phyloP scores from a whole-genome alignment of 768 basidiomycete species.

The Cystobasidium ongulense region DNA sequence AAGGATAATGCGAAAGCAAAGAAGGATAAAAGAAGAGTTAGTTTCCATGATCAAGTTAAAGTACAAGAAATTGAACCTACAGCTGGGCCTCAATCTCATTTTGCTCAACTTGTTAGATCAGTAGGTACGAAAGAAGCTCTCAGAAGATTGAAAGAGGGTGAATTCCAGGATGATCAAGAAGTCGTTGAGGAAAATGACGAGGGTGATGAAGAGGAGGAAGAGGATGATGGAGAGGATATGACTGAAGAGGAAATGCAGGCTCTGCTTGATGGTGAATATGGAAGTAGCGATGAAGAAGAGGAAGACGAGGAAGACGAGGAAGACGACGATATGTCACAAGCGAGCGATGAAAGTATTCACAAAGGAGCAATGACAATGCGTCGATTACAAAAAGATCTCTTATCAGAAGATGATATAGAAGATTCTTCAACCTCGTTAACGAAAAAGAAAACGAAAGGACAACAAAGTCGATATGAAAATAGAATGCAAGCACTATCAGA shows the following conservation, averaged over 20 bases:
- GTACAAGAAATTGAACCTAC: conserved; percentile 12
- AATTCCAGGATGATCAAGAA: conserved; percentile 9
- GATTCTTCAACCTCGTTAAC: conserved; percentile 21
- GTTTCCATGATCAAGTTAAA: conserved; percentile 27
- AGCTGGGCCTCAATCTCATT: not conserved
- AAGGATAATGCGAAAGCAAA: not conserved
- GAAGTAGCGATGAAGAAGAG: not conserved
- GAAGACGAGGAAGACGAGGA: conserved; percentile 20
- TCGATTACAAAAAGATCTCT: conserved; percentile 67
- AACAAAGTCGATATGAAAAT: conserved; percentile 69
- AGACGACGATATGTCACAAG: conserved; percentile 29
- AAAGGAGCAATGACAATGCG: conserved; percentile 53
- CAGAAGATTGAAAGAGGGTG: not conserved
- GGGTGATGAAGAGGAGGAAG: conserved; percentile 8
- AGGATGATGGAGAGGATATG: conserved; percentile 2
- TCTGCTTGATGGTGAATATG: conserved; percentile 2
- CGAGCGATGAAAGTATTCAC: conserved; percentile 40
- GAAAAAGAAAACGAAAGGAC: conserved; percentile 44
- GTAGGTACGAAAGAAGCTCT: conserved; percentile 17
- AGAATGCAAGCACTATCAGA: conserved; percentile 64
- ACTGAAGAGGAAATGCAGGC: conserved; percentile 1
- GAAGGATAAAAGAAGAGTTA: conserved; percentile 14
- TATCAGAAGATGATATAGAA: conserved; percentile 61
- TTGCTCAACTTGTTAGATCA: conserved; percentile 5
- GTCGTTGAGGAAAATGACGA: not conserved